These are phyloP conservation scores for Aspergillus ostianus DNA, from an alignment of 495 filamentous ascomycete genomes.

Conservation along the genomic window DNA sequence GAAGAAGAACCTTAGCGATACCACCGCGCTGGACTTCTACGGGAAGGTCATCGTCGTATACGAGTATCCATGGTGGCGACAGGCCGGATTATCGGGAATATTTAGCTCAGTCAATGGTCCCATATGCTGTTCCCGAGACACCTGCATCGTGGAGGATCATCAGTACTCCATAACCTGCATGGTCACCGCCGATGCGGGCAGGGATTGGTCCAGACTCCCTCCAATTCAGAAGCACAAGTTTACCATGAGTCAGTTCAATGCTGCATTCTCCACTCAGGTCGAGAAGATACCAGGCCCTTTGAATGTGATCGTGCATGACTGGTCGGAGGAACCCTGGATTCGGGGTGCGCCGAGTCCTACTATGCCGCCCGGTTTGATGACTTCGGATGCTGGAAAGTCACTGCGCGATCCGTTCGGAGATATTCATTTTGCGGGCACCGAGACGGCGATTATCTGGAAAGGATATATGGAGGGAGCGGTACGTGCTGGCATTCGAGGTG, in stretches of 20 bases:
- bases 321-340: not conserved
- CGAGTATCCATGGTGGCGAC: not conserved
- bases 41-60: not conserved
- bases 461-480: conserved; percentile 49
- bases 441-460: conserved; percentile 38
- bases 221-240: not conserved
- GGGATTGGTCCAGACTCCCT: not conserved
- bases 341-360: conserved; percentile 11
- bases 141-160: not conserved
- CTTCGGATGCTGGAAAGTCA: conserved; percentile 11
- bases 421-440: conserved; percentile 43
- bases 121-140: not conserved
- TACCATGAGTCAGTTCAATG: not conserved
- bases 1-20: not conserved
- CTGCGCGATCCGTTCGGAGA: conserved; percentile 25
- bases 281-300: not conserved
- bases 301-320: not conserved
- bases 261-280: not conserved
- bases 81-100: not conserved
- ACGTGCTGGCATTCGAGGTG: conserved; percentile 21
- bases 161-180: conserved; percentile 1
- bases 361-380: conserved; percentile 19
- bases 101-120: not conserved
- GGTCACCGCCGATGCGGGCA: not conserved
- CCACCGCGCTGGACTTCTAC: not conserved